Conservation (phyloP, 345 rosid genomes). For the Rhizophora mangle region DNA sequence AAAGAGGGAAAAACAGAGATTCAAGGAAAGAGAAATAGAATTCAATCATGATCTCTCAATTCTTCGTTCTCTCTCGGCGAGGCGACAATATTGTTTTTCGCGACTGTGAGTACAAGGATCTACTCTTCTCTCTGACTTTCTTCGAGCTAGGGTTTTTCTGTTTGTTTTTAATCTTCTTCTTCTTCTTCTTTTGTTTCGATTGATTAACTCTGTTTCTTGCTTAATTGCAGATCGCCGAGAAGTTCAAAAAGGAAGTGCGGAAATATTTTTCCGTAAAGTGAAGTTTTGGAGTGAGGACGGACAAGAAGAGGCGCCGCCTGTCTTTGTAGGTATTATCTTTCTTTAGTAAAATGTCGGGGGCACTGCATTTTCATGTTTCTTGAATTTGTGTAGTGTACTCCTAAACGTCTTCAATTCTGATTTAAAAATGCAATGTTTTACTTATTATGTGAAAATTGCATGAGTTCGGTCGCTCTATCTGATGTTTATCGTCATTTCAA, state of each 20-base stretch:
- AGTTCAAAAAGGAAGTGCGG: constrained; percentile 87
- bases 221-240: constrained; percentile 72
- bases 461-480: no score
- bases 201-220: constrained; percentile 2
- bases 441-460: no score
- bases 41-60: constrained; percentile 78
- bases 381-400: no score
- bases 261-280: constrained; percentile 92
- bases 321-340: constrained; percentile 88
- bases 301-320: constrained; percentile 93
- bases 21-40: no score
- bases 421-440: no score
- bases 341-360: constrained; percentile 10
- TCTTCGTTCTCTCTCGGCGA: constrained; percentile 94
- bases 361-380: no score
- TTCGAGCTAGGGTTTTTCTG: no score
- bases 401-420: no score
- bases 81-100: constrained; percentile 98
- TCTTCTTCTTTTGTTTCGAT: background rate
- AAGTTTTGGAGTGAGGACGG: constrained; percentile 99
- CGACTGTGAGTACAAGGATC: constrained; percentile 55
- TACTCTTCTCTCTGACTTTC: background rate
- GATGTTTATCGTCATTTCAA: no score
- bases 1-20: no score
- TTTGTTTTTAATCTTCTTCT: background rate